phyloP scores from a whole-genome alignment of 371 early-diverging fungal genomes.

The Apophysomyces trapeziformis region DNA sequence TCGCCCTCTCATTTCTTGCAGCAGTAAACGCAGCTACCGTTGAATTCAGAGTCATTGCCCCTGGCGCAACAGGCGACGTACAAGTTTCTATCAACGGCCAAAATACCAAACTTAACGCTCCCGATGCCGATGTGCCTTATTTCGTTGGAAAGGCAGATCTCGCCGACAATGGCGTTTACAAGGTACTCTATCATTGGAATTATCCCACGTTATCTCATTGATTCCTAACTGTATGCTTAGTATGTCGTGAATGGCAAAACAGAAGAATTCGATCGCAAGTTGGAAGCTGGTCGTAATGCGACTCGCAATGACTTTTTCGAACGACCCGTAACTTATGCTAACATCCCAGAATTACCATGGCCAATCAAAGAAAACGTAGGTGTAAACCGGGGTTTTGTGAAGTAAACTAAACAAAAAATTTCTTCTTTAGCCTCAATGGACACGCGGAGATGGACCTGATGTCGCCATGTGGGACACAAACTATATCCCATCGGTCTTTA shows the following conservation, averaged over 20 bases:
- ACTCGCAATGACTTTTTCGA: constrained; percentile 56
- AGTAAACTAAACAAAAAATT: constrained; percentile 11
- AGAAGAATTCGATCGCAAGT: constrained; percentile 51
- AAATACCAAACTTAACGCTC: constrained; percentile 35
- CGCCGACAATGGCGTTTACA: constrained; percentile 43
- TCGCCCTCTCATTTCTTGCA: constrained; percentile 25
- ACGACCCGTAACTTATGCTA: constrained; percentile 57
- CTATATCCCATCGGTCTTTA: constrained; percentile 56
- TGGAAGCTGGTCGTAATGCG: constrained; percentile 32
- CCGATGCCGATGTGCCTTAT: constrained; percentile 50
- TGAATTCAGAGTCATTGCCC: constrained; percentile 59
- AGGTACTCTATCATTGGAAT: constrained; percentile 23
- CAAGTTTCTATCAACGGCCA: constrained; percentile 56
- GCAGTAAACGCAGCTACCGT: constrained; percentile 44
- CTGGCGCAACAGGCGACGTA: constrained; percentile 42
- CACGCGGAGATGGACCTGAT: constrained; percentile 38
- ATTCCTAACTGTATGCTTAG: constrained; percentile 15
- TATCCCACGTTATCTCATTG: background rate
- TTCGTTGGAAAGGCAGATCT: constrained; percentile 49
- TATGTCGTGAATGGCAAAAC: constrained; percentile 51
- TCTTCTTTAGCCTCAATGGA: constrained; percentile 53
- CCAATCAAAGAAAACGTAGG: constrained; percentile 44
- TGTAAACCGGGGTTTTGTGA: constrained; percentile 8
- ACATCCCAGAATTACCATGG: constrained; percentile 56
- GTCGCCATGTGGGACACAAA: constrained; percentile 53